These are phyloP conservation scores for Neophaeococcomyces mojaviensis DNA, from an alignment of 2,329 filamentous ascomycete genomes.

Conservation along the genomic window DNA sequence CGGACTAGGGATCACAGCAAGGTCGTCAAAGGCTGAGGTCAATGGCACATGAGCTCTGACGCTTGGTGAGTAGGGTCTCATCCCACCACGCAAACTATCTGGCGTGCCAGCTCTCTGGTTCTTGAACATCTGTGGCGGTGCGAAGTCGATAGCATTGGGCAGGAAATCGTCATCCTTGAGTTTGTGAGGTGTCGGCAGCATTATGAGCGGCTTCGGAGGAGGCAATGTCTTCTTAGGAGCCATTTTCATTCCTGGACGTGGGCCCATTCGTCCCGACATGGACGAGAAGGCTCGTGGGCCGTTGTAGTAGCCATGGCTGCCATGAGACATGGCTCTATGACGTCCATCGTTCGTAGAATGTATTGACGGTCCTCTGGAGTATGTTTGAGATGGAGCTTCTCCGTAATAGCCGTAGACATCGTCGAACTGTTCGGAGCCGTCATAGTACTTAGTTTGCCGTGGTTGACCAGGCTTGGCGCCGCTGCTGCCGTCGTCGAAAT, in stretches of 20 bases:
- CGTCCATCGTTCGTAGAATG: constrained; percentile 16
- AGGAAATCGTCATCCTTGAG: constrained; percentile 75
- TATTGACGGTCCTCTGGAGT: constrained; percentile 32
- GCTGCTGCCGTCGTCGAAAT: constrained; percentile 70
- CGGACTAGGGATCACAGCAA: constrained; percentile 79
- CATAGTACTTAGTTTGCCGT: constrained; percentile 57
- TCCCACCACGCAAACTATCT: constrained; percentile 51
- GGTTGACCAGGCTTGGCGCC: constrained; percentile 57
- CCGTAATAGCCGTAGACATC: constrained; percentile 50
- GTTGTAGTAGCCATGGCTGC: constrained; percentile 32
- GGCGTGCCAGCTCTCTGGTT: constrained; percentile 63
- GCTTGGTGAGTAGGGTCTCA: constrained; percentile 64
- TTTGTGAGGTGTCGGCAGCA: constrained; percentile 77
- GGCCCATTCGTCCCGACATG: constrained; percentile 44
- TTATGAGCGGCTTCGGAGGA: constrained; percentile 64
- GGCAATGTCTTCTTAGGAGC: constrained; percentile 52
- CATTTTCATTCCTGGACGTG: constrained; percentile 32
- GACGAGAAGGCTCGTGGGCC: constrained; percentile 59
- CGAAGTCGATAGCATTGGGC: constrained; percentile 65
- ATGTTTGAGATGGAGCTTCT: constrained; percentile 17
- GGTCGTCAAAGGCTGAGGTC: constrained; percentile 76
- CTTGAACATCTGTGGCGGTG: constrained; percentile 61
- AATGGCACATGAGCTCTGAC: constrained; percentile 71
- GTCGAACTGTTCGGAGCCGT: constrained; percentile 61
- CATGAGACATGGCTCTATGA: constrained; percentile 21